Percentiles rank a stretch among this genome's conserved stretches.
phyloP scores from a whole-genome alignment of 2,329 filamentous ascomycete genomes.

The Xylaria sp. region DNA sequence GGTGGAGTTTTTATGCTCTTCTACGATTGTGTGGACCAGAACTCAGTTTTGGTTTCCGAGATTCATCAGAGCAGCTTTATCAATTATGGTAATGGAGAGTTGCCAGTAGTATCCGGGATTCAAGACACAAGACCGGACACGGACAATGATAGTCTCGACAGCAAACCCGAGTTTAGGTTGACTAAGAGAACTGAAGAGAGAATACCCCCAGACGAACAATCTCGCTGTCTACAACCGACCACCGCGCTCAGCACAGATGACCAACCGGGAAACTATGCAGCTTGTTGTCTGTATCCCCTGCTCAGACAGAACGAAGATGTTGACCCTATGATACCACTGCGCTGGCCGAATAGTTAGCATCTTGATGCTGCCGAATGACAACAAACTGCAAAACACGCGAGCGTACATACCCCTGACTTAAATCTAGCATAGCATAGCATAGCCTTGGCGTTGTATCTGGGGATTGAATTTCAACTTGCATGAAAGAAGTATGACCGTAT shows the following conservation, averaged over 20 bases:
- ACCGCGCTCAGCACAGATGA: not conserved
- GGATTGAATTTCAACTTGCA: not conserved
- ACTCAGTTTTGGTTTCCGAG: slow-evolving; percentile 54
- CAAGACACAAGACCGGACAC: not conserved
- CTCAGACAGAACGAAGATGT: slow-evolving; percentile 55
- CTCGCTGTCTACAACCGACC: not conserved
- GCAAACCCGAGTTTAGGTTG: not conserved
- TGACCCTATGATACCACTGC: slow-evolving; percentile 45
- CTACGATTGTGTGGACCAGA: slow-evolving; percentile 79
- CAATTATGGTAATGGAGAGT: not conserved
- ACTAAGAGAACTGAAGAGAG: slow-evolving; percentile 2
- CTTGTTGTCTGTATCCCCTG: slow-evolving; percentile 56
- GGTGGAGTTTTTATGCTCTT: slow-evolving; percentile 97
- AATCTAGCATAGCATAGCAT: slow-evolving; percentile 45
- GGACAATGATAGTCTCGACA: slow-evolving; percentile 10
- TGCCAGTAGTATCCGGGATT: not conserved
- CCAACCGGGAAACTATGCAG: slow-evolving; percentile 45
- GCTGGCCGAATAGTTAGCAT: slow-evolving; percentile 43
- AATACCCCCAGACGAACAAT: not conserved
- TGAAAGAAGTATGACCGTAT: not conserved
- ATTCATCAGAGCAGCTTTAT: not conserved
- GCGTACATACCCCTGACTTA: slow-evolving; percentile 28
- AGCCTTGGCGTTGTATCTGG: slow-evolving; percentile 41
- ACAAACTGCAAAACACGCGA: slow-evolving; percentile 7
- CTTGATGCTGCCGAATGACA: not conserved